A percentile compares a stretch with the other conserved stretches of the same genome.
Conservation (phyloP, 2,329 filamentous ascomycete species). For the Colletotrichum coccodes region DNA sequence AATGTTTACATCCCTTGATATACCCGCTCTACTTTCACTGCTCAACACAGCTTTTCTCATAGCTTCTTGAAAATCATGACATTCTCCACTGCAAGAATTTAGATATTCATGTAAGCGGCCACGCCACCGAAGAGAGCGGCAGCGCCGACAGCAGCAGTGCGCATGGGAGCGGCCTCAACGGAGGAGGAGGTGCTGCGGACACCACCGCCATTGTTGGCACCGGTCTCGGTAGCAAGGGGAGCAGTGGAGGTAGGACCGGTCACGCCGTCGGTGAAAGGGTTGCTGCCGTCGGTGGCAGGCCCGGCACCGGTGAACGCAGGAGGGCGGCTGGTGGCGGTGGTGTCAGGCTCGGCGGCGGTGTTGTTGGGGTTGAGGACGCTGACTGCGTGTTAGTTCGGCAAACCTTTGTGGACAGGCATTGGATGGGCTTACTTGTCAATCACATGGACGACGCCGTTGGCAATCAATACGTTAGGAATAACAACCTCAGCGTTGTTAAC, state of each 20-base stretch:
- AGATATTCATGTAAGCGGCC: slow-evolving; percentile 41
- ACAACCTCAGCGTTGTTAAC: slow-evolving; percentile 61
- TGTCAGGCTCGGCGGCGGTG: slow-evolving; percentile 52
- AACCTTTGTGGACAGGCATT: not conserved
- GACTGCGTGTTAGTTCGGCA: not conserved
- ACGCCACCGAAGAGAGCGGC: slow-evolving; percentile 58
- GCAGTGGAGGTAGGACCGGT: slow-evolving; percentile 52
- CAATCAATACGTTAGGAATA: slow-evolving; percentile 57
- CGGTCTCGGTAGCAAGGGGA: slow-evolving; percentile 43
- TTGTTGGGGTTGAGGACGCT: slow-evolving; percentile 68
- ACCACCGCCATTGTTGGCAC: slow-evolving; percentile 22
- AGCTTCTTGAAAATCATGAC: too few species aligned
- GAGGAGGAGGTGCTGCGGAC: slow-evolving; percentile 45
- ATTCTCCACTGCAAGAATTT: not conserved
- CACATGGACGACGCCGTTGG: slow-evolving; percentile 67
- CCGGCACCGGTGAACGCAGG: slow-evolving; percentile 65
- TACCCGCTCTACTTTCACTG: not conserved
- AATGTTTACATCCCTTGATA: not conserved
- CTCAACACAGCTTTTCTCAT: not conserved
- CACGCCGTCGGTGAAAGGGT: slow-evolving; percentile 67
- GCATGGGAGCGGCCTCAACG: slow-evolving; percentile 40
- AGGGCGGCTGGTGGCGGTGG: slow-evolving; percentile 54
- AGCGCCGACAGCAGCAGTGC: slow-evolving; percentile 52
- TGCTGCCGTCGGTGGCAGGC: slow-evolving; percentile 51
- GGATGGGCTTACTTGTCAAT: slow-evolving; percentile 60